phyloP scores from a whole-genome alignment of 257 asterid genomes.

The Lithospermum erythrorhizon region DNA sequence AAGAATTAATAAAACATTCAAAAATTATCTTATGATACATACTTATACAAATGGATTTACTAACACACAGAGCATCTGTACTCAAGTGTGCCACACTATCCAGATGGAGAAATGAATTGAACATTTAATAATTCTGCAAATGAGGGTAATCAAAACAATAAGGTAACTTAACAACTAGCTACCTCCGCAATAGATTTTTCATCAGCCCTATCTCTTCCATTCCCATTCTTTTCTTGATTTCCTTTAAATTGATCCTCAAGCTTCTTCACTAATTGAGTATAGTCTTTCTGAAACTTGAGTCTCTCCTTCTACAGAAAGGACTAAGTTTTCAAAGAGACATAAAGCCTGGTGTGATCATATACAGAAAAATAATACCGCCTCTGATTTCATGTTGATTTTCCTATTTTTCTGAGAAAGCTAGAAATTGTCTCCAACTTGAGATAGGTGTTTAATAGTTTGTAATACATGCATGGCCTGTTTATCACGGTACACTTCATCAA shows the following conservation, averaged over 20 bases:
- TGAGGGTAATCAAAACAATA: slow-evolving; percentile 2
- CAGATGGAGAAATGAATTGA: no score
- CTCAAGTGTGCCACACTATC: no score
- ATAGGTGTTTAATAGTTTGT: no score
- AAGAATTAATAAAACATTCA: background rate
- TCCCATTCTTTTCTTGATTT: slow-evolving; percentile 37
- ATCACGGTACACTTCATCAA: no score
- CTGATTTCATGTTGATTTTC: background rate
- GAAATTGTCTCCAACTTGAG: no score
- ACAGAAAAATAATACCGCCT: background rate
- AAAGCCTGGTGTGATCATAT: background rate
- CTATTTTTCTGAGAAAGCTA: background rate
- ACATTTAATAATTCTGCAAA: background rate
- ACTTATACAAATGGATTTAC: no score
- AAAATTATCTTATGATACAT: no score
- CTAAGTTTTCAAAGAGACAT: background rate
- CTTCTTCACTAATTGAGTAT: slow-evolving; percentile 36
- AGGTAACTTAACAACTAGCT: slow-evolving; percentile 17
- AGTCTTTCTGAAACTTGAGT: slow-evolving; percentile 41
- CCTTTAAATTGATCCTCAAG: slow-evolving; percentile 45
- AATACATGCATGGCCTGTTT: no score
- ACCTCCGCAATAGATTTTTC: slow-evolving; percentile 15
- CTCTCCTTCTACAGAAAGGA: slow-evolving; percentile 44
- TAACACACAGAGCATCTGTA: no score
- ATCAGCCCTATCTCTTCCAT: slow-evolving; percentile 27